phyloP scores from a whole-genome alignment of 2,329 filamentous ascomycete genomes.

The Lachnellula hyalina region DNA sequence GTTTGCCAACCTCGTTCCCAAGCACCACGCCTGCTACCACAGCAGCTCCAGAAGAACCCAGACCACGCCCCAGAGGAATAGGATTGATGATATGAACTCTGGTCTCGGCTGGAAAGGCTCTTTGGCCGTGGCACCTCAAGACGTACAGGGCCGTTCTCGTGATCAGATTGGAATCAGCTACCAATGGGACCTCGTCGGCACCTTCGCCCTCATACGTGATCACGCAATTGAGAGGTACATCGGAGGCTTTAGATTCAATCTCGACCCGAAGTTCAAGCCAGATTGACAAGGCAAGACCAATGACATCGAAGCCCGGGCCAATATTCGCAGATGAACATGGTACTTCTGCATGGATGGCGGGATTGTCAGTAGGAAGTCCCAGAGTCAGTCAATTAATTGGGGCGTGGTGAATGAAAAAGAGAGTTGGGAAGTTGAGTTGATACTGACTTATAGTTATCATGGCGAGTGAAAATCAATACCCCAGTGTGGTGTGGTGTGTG shows the following conservation, averaged over 20 bases:
- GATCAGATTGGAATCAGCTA: slow-evolving; percentile 85
- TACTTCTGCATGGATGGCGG: slow-evolving; percentile 41
- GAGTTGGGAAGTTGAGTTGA: background rate
- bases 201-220: slow-evolving; percentile 82
- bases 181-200: slow-evolving; percentile 68
- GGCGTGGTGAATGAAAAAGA: too few species aligned
- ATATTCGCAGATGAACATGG: slow-evolving; percentile 98
- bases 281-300: slow-evolving; percentile 88
- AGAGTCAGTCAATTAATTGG: too few species aligned
- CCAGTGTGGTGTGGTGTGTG: background rate
- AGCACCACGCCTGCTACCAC: slow-evolving; percentile 94
- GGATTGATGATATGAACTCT: slow-evolving; percentile 94
- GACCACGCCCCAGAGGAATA: slow-evolving; percentile 84
- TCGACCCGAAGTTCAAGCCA: slow-evolving; percentile 87
- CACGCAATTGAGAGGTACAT: slow-evolving; percentile 72
- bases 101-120: slow-evolving; percentile 77
- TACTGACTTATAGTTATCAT: slow-evolving; percentile 25
- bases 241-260: slow-evolving; percentile 52
- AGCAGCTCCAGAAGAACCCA: slow-evolving; percentile 93
- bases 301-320: slow-evolving; percentile 95
- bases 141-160: slow-evolving; percentile 93
- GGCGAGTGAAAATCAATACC: background rate
- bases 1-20: slow-evolving; percentile 78
- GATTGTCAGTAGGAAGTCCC: background rate
- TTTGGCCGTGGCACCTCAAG: slow-evolving; percentile 82